Evolutionary conservation across 306 rosid genomes (phyloP), one percentile per base, ranked within the genome.

Genomic region (Delonix regia): DNA sequence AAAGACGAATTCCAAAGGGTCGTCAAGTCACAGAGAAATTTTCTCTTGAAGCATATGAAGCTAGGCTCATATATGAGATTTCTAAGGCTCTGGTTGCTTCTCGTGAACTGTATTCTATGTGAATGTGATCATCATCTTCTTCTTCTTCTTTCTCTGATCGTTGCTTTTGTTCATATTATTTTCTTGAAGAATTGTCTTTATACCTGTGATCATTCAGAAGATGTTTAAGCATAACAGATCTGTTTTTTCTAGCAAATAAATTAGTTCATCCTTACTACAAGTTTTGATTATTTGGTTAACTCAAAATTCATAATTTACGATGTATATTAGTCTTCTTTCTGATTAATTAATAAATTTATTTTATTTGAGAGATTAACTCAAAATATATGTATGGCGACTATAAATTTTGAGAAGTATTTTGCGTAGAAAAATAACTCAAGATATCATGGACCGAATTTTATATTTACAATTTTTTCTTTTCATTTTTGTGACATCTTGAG

Each of bases 1-100:
- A 10, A 6, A 88, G 77, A 60, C 19, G 82, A 21, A 52, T 84
- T 45, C 85, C 89, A 13, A 85, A 67, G 76, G 78, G 47, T 59
- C 52, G 57, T 64, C 38, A 66, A 44, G 60, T 62, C 4, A 12
- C 80, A 0, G 55, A 71, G 1, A 79, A 7, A 57, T 81, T 83
- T 49, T 51, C 84, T 7, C 27, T 18, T 71, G 22, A 71, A 33
- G 82, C 21, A 22, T 38, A 36, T 16, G 70, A 64, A 15, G 48
- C 48, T 36, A 64, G 70, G 48, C 49, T 64, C 70, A 38, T 64
- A 2, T 64, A 3, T 19, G 70, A 64, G 48, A 64, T 64, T 64
- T 64, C 70, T 4, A 64, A 64, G 70, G 49, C 19, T 49, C 18
- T 64, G 48, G 9, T 64, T 36, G 70, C 70, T 64, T 64, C 70